Base-by-base conservation (phyloP, 345 rosid genomes). In the Sisymbrium altissimum region DNA sequence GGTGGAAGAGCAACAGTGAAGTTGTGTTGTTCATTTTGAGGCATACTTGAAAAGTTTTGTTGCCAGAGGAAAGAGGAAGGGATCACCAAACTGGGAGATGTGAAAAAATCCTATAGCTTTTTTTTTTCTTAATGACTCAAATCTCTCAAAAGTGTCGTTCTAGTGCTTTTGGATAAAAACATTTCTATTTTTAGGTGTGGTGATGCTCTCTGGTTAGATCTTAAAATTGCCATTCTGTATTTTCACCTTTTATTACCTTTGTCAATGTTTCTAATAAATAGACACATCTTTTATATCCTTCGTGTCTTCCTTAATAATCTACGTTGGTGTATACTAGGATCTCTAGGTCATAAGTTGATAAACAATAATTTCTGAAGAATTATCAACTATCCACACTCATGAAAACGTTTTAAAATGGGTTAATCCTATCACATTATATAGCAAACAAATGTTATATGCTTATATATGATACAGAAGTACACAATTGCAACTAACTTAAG, bases 11-110 rank as follows among this genome's bases (percentile, higher is more conserved):
- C 66, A 38, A 64, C 65, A 29, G 71, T 76, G 60, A 68, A 64
- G 53, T 39, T 60, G 44, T 70, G 75, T 69, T 62, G 70, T 76
- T 70, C 41, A 55, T 70, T 67, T 32, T 25, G 52, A 76, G 75
- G 52, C 79, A 21, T 40, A 23, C 63, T 32, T 52, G 52, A 55
- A 62, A 76, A 69, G 75, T 63, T 76, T 76, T 76, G 75, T 62
- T 69, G 59, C 66, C 70, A 70, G 57, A 69, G 79, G 46, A 63
- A 46, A 68, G 50, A 25, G 3, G 50, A 59, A 48, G 52, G 59
- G 32, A 9, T 49, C 62, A 58, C 72, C 71, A 64, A 49, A 66
- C 40, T 55, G 39, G 35, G 48, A 19, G 64, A 33, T 54, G 35
- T 32, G 56, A 14, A 33, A 2, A 57, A 27, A 33, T 50, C 25